phyloP scores from a whole-genome alignment of 1,139 yeast genomes.

The Lodderomyces metapsilosis region DNA sequence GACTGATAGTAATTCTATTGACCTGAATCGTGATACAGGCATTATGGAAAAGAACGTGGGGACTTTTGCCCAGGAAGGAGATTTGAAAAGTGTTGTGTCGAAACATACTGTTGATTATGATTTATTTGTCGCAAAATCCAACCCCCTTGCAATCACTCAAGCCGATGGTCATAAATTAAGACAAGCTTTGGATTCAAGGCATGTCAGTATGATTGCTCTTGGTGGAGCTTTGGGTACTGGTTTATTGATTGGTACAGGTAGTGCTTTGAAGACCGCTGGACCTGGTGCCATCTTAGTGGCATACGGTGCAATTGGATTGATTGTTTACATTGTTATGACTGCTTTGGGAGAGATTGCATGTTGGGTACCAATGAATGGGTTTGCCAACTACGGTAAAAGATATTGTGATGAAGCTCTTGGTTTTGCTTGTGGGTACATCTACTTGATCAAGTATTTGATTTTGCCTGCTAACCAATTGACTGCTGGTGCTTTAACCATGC shows the following conservation, averaged over 20 bases:
- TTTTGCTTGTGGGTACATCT: slow-evolving; percentile 71
- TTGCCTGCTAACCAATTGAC: slow-evolving; percentile 63
- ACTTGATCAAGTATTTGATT: slow-evolving; percentile 54
- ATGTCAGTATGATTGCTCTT: slow-evolving; percentile 70
- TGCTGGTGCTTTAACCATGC: slow-evolving; percentile 61
- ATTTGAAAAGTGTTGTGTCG: slow-evolving; percentile 15
- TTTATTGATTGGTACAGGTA: slow-evolving; percentile 67
- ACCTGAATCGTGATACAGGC: background rate
- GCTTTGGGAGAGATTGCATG: slow-evolving; percentile 78
- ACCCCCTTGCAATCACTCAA: slow-evolving; percentile 34
- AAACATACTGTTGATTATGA: slow-evolving; percentile 50
- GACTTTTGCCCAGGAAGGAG: slow-evolving; percentile 2
- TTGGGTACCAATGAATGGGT: slow-evolving; percentile 68
- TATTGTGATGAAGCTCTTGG: slow-evolving; percentile 72
- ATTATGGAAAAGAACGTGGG: slow-evolving; percentile 1
- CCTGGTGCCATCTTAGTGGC: slow-evolving; percentile 67
- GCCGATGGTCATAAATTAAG: slow-evolving; percentile 56
- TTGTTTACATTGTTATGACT: slow-evolving; percentile 68
- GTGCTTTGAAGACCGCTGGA: slow-evolving; percentile 63
- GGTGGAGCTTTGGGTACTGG: slow-evolving; percentile 64
- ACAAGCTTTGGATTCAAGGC: slow-evolving; percentile 65
- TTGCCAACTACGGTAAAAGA: slow-evolving; percentile 67
- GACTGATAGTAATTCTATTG: background rate
- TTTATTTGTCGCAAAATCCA: slow-evolving; percentile 45
- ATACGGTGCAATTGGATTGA: slow-evolving; percentile 58